A percentile compares a stretch with the other conserved stretches of the same genome.
Evolutionary conservation across 2,329 filamentous ascomycete genomes (phyloP).

Genomic region (Verticillium longisporum): DNA sequence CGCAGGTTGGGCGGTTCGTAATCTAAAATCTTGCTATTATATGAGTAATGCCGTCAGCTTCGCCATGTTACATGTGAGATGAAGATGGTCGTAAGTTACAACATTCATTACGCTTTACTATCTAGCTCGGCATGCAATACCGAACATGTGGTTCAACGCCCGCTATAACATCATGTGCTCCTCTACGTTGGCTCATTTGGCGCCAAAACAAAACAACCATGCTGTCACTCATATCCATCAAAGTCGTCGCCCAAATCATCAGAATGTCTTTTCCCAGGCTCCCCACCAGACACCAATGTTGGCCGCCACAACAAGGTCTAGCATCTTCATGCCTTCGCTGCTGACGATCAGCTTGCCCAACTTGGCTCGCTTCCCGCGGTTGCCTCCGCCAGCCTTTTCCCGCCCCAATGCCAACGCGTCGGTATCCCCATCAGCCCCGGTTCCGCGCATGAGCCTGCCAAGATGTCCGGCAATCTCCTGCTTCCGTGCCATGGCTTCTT

Average conservation of each 20-base stretch:
- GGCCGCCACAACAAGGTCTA: slow-evolving; percentile 84
- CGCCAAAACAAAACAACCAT: neutral
- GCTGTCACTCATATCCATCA: no score
- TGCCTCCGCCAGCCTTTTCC: slow-evolving; percentile 81
- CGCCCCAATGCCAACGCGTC: slow-evolving; percentile 62
- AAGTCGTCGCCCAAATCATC: neutral
- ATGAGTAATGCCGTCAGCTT: no score
- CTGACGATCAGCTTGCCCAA: slow-evolving; percentile 88
- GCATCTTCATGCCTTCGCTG: slow-evolving; percentile 88
- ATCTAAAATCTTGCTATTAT: no score
- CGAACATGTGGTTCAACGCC: neutral
- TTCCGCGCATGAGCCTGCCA: slow-evolving; percentile 8
- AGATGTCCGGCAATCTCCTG: slow-evolving; percentile 8
- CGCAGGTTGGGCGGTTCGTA: no score
- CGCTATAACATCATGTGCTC: neutral
- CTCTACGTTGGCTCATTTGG: neutral
- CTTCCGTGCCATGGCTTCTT: slow-evolving; percentile 16
- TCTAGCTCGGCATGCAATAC: neutral
- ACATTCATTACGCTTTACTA: neutral
- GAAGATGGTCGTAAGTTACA: no score
- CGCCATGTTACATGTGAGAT: no score
- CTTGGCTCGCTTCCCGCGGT: slow-evolving; percentile 80
- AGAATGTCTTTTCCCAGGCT: slow-evolving; percentile 60
- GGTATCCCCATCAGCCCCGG: slow-evolving; percentile 25
- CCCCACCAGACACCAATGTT: slow-evolving; percentile 95